phyloP scores from a whole-genome alignment of 2,329 filamentous ascomycete genomes.

The Venturia asperata region DNA sequence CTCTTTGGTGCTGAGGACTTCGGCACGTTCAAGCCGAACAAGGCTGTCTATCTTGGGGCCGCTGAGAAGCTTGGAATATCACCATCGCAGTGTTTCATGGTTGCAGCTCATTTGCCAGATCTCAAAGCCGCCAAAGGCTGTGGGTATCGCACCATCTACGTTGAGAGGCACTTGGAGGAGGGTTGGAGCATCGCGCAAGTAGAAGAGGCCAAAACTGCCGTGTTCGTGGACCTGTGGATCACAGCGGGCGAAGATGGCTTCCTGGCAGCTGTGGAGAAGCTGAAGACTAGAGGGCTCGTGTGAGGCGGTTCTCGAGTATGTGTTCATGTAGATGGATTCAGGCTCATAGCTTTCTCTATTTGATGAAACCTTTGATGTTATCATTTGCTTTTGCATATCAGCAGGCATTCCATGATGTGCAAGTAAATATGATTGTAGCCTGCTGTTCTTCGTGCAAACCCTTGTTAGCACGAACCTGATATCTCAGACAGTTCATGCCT shows the following conservation, averaged over 20 bases:
- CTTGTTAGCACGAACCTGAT: too few relatives aligned
- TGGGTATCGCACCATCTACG: conserved; percentile 66
- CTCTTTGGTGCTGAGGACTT: conserved; percentile 65
- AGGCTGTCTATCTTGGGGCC: conserved; percentile 61
- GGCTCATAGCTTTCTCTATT: not conserved
- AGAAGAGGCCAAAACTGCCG: conserved; percentile 46
- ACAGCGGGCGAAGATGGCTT: conserved; percentile 45
- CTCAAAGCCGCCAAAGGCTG: conserved; percentile 56
- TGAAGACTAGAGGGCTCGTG: conserved; percentile 21
- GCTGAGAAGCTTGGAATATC: conserved; percentile 50
- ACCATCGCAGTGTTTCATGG: conserved; percentile 62
- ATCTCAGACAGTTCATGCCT: too few relatives aligned
- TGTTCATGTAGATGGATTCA: not conserved
- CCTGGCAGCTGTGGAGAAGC: conserved; percentile 35
- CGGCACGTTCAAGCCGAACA: conserved; percentile 65
- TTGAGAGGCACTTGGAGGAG: conserved; percentile 63
- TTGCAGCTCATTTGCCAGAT: conserved; percentile 68
- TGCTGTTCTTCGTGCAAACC: too few relatives aligned
- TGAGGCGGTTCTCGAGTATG: not conserved
- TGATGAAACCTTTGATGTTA: not conserved
- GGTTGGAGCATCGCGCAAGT: conserved; percentile 47
- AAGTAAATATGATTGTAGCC: too few relatives aligned
- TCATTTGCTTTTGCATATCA: not conserved
- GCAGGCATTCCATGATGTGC: too few relatives aligned
- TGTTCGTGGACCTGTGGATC: conserved; percentile 55